phyloP scores from a whole-genome alignment of 805 yeast species.

The Metschnikowia proteae region DNA sequence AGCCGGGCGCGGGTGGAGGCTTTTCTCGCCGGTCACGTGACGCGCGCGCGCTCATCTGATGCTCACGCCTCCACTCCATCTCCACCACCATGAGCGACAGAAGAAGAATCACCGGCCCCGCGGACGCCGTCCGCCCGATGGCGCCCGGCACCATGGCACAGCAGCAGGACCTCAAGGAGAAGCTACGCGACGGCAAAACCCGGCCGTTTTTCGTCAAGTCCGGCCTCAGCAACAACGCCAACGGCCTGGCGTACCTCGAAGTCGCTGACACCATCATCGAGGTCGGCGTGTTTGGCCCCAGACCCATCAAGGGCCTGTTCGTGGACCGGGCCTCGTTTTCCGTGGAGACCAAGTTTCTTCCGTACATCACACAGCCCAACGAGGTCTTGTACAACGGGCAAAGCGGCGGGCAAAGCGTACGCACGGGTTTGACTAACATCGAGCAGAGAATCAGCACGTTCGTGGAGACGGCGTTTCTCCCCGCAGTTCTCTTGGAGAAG shows the following conservation, averaged over 20 bases:
- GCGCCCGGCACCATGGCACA: slow-evolving; percentile 9
- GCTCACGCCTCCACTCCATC: background rate
- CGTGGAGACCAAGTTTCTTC: slow-evolving; percentile 55
- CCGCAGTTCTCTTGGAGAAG: slow-evolving; percentile 56
- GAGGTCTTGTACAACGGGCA: slow-evolving; percentile 25
- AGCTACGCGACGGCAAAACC: slow-evolving; percentile 1
- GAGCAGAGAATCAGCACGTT: slow-evolving; percentile 51
- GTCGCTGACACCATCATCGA: slow-evolving; percentile 56
- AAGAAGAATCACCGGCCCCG: slow-evolving; percentile 83
- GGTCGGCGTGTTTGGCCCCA: slow-evolving; percentile 81
- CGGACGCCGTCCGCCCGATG: slow-evolving; percentile 47
- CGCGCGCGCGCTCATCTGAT: background rate
- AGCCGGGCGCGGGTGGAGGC: too few species aligned
- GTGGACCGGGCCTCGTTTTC: slow-evolving; percentile 61
- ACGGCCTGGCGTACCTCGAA: slow-evolving; percentile 83
- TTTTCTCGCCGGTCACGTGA: too few species aligned
- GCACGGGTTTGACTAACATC: slow-evolving; percentile 32
- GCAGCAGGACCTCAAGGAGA: background rate
- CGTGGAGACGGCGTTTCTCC: slow-evolving; percentile 48
- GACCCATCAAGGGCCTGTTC: slow-evolving; percentile 76
- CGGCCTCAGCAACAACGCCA: slow-evolving; percentile 64
- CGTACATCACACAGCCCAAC: slow-evolving; percentile 43
- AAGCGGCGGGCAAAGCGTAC: slow-evolving; percentile 21
- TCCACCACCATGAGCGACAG: slow-evolving; percentile 52
- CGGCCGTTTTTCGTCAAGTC: slow-evolving; percentile 52